Base-by-base conservation (phyloP, 331 rosid genomes). In the Erythrophleum ivorense region DNA sequence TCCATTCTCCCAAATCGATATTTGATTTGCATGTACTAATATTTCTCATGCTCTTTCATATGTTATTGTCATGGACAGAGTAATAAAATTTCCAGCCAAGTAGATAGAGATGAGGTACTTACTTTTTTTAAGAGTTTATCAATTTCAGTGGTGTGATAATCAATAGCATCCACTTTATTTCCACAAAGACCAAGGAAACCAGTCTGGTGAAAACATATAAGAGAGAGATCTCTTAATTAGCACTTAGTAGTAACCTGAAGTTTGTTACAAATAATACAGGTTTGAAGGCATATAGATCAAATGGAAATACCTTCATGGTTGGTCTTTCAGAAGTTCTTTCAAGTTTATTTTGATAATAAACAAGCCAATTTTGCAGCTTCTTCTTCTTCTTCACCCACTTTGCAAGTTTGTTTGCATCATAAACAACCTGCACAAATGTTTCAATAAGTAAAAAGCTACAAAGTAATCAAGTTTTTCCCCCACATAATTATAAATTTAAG, bases 121-220 rank as follows among this genome's bases (percentile, higher is more conserved):
- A 93, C 99, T 82, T 93, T 94, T 78, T 82, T 78, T 58, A 86
- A 72, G 80, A 95, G 82, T 81, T 82, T 88, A 5, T 87, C 97
- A 77, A 95, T 86, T 88, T 93, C 91, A 71, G 93, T 49, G 64
- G 83, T 63, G 84, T 95, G 84, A 85, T 87, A 65, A 7, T 91
- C 91, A 83, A 95, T 88, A 78, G 94, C 94, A 77, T 95, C 99
- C 84, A 91, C 97, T 83, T 84, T 83, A 0, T 73, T 76, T 83
- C 99, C 99, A 38, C 91, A 69, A 41, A 91, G 91, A 81, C 99
- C 98, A 81, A 95, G 97, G 84, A 84, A 91, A 83, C 98, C 98
- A 86, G 94, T 91, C 99, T 95, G 91, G 78, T 54, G 48, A 69
- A 81, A 77, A 80, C 71, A 59, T 78, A 76, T 1, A 60, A 77